Base-by-base conservation (phyloP, 164 flowering plant genomes). In the Stephania yunnanensis region DNA sequence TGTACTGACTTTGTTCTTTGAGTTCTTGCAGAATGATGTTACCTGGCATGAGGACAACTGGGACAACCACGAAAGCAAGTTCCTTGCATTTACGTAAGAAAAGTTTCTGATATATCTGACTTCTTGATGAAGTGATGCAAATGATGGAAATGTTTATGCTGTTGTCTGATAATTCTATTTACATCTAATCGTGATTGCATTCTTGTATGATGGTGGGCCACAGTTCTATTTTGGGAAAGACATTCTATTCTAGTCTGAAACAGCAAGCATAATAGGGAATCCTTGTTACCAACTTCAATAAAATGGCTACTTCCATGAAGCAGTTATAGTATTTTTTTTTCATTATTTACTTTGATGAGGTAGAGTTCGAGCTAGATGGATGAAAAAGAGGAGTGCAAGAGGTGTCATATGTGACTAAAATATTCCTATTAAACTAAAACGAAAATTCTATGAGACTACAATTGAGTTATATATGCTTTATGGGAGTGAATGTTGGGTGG, bases 11-110 rank as follows among this genome's bases (percentile, higher is more conserved):
- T 36, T 15, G 25, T 30, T 74, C 36, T 50, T 10, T 69, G n/a
- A 4, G 42, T 53, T 69, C 68, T 2, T 82, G 80, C 90, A 93
- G 99, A 79, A 76, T 50, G 91, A 92, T 75, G 86, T 95, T 22
- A 93, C 98, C 25, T 95, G 99, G 99, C 98, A 93, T 76, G 98
- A 95, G 85, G 87, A 89, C 82, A 90, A 93, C 83, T 95, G 99
- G 99, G 89, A 85, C 78, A 95, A 95, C 78, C 44, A 70, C 22
- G 94, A 95, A 67, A 93, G 98, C 89, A 93, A 83, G 82, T 95
- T 95, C 77, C 94, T 95, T 74, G 99, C 97, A 68, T 93, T 93
- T 76, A 95, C 97, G 99, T 95, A 87, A 87, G 97, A 66, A 50
- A 44, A 52, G 20, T n/a, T 4, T 46, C 68, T 10, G 63, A 5